Percentiles rank a stretch among this genome's conserved stretches.
phyloP scores from a whole-genome alignment of 805 yeast species.

The Candida maltosa region DNA sequence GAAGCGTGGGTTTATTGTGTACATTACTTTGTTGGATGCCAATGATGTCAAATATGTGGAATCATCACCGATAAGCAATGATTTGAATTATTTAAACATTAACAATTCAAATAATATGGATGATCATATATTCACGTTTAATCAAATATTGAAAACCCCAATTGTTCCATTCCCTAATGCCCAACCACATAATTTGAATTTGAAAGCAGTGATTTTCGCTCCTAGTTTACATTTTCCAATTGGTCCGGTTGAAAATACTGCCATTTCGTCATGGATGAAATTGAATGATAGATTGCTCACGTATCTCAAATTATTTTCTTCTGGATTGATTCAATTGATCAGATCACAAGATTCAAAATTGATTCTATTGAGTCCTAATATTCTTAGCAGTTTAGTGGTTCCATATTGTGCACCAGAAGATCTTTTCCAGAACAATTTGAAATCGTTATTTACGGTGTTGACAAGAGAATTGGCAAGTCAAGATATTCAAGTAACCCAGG shows the following conservation, averaged over 20 bases:
- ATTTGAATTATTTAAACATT: slow-evolving; percentile 63
- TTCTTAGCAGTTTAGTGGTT: slow-evolving; percentile 50
- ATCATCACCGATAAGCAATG: slow-evolving; percentile 58
- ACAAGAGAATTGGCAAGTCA: slow-evolving; percentile 35
- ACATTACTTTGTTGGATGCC: slow-evolving; percentile 66
- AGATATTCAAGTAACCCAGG: slow-evolving; percentile 34
- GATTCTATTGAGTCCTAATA: slow-evolving; percentile 52
- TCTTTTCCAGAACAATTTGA: slow-evolving; percentile 46
- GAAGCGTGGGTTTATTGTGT: slow-evolving; percentile 76
- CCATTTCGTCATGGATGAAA: slow-evolving; percentile 49
- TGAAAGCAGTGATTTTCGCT: slow-evolving; percentile 65
- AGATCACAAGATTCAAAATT: slow-evolving; percentile 49
- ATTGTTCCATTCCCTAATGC: slow-evolving; percentile 55
- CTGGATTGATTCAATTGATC: slow-evolving; percentile 53
- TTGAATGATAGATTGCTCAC: slow-evolving; percentile 44
- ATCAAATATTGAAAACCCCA: slow-evolving; percentile 46
- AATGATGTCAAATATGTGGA: slow-evolving; percentile 51
- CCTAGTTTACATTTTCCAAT: slow-evolving; percentile 69
- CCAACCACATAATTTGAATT: slow-evolving; percentile 48
- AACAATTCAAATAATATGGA: slow-evolving; percentile 44
- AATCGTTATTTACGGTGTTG: slow-evolving; percentile 29
- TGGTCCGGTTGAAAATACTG: slow-evolving; percentile 63
- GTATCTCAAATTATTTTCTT: slow-evolving; percentile 49
- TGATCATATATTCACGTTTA: slow-evolving; percentile 47
- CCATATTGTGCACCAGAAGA: slow-evolving; percentile 68